These are phyloP conservation scores for Agrocybe pediades DNA, from an alignment of 768 basidiomycete genomes.

Conservation along the genomic window DNA sequence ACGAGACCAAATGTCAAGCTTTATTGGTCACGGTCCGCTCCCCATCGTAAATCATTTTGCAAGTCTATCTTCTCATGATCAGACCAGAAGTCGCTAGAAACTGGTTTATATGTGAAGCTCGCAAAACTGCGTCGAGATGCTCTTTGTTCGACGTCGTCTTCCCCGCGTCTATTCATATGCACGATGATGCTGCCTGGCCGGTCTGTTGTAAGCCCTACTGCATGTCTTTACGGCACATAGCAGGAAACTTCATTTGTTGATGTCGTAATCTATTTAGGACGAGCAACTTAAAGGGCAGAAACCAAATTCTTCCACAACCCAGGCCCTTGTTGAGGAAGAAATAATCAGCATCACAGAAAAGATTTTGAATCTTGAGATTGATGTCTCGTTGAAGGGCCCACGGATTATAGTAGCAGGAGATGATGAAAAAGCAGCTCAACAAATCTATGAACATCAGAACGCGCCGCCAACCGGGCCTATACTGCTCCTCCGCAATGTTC, in stretches of 20 bases:
- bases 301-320: background rate
- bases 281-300: background rate
- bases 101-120: background rate
- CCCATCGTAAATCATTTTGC: background rate
- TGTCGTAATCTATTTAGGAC: background rate
- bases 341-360: constrained; percentile 10
- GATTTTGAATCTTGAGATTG: constrained; percentile 12
- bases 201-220: background rate
- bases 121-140: background rate
- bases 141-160: background rate
- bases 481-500: constrained; percentile 6
- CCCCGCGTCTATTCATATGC: background rate
- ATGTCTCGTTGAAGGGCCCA: constrained; percentile 11
- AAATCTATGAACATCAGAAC: background rate
- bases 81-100: background rate
- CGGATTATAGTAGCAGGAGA: constrained; percentile 1
- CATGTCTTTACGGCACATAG: background rate
- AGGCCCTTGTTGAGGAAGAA: constrained; percentile 5
- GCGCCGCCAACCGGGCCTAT: background rate
- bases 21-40: background rate
- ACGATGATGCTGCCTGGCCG: background rate
- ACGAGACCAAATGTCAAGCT: background rate
- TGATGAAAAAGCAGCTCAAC: background rate
- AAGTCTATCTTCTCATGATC: background rate
- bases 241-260: background rate